These are phyloP conservation scores for Angophora floribunda DNA, from an alignment of 345 rosid genomes.

Conservation along the genomic window DNA sequence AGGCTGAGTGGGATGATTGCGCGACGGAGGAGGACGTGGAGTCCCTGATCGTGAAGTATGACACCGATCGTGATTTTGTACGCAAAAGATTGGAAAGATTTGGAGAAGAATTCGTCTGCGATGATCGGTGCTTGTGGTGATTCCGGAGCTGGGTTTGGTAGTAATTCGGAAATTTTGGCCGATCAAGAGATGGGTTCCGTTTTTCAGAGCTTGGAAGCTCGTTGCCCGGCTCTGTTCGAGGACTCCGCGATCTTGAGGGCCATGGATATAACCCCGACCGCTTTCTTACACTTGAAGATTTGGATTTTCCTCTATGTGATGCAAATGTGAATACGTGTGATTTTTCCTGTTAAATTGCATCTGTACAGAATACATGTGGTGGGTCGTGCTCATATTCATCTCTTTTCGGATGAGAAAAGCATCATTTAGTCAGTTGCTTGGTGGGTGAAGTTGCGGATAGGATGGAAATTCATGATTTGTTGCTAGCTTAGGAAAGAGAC, in stretches of 20 bases:
- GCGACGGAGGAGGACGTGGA: neutral
- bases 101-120: neutral
- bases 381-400: neutral
- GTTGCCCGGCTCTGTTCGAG: neutral
- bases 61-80: neutral
- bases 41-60: neutral
- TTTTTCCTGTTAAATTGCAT: neutral
- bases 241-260: neutral
- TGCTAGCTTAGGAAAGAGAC: neutral
- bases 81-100: neutral
- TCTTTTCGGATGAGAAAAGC: neutral
- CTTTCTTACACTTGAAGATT: neutral
- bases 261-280: neutral
- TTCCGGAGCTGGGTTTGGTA: conserved; percentile 44
- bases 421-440: neutral
- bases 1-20: neutral
- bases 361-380: neutral
- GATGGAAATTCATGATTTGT: neutral
- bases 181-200: conserved; percentile 41
- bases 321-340: neutral
- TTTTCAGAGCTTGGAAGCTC: neutral
- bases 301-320: neutral
- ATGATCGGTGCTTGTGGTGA: neutral
- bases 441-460: neutral
- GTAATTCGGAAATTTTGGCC: neutral